These are phyloP conservation scores for Sphagnum contortum DNA, from an alignment of 225 moss, liverwort and hornwort genomes.

Conservation along the genomic window DNA sequence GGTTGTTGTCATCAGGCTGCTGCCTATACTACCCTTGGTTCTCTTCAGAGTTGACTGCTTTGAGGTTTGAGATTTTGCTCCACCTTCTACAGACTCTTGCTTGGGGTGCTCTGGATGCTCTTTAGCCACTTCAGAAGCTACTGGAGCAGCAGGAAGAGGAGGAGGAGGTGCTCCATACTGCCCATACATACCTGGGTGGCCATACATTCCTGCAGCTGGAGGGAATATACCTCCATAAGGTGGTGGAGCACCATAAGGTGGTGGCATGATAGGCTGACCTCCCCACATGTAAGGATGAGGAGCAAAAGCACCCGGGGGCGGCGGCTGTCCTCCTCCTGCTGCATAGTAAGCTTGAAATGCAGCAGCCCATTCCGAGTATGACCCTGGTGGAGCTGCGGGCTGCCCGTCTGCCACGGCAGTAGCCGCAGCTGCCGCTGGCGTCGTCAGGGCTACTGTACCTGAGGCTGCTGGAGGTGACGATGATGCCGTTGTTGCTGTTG, in stretches of 20 bases:
- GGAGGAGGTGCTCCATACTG: constrained; percentile 31
- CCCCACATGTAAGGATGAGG: constrained; percentile 62
- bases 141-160: too few species aligned
- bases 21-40: constrained; percentile 53
- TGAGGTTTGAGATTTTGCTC: constrained; percentile 3
- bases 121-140: constrained; percentile 1
- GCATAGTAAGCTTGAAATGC: constrained; percentile 58
- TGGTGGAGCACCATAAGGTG: constrained; percentile 41
- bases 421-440: too few species aligned
- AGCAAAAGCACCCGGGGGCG: constrained; percentile 37
- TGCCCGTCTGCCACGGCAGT: constrained; percentile 6
- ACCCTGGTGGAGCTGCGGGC: constrained; percentile 4
- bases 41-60: constrained; percentile 25
- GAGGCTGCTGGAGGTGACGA: constrained; percentile 2
- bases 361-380: constrained; percentile 51
- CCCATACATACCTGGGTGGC: constrained; percentile 47
- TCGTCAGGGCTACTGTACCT: constrained; percentile 17
- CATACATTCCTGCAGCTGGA: constrained; percentile 44
- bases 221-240: constrained; percentile 62
- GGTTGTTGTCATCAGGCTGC: constrained; percentile 18
- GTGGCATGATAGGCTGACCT: constrained; percentile 53
- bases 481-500: neutral
- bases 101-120: constrained; percentile 28
- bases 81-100: constrained; percentile 10
- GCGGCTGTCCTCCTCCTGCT: constrained; percentile 19